Conservation (phyloP, 345 rosid genomes). For the Eucalyptus tenuipes region DNA sequence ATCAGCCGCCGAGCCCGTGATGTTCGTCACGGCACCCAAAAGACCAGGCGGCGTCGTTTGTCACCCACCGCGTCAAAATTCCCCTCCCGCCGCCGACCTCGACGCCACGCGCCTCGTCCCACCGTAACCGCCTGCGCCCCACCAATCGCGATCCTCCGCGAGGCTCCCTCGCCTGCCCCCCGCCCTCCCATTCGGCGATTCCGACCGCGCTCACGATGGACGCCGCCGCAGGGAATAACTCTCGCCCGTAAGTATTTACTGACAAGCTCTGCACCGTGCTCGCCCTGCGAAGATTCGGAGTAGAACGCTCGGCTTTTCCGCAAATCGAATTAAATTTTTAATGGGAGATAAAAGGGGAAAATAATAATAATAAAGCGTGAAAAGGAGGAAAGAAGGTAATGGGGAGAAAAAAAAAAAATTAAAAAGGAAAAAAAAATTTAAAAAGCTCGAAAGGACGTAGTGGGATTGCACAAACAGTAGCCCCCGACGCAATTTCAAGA, state of each 20-base stretch:
- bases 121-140: background rate
- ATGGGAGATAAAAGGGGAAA: background rate
- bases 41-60: background rate
- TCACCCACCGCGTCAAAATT: background rate
- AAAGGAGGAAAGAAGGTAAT: background rate
- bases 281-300: background rate
- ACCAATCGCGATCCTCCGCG: background rate
- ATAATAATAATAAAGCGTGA: background rate
- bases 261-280: background rate
- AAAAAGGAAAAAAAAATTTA: background rate
- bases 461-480: background rate
- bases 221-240: background rate
- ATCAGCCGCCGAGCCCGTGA: background rate
- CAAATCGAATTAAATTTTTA: background rate
- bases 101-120: background rate
- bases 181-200: background rate
- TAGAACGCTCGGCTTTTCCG: background rate
- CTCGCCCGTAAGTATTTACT: background rate
- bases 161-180: background rate
- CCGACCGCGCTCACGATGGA: background rate
- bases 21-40: background rate
- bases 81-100: background rate
- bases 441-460: background rate
- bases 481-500: background rate
- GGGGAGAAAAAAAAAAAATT: background rate